Base-by-base conservation (phyloP, 164 flowering plant genomes). In the Nymphaea colorata region DNA sequence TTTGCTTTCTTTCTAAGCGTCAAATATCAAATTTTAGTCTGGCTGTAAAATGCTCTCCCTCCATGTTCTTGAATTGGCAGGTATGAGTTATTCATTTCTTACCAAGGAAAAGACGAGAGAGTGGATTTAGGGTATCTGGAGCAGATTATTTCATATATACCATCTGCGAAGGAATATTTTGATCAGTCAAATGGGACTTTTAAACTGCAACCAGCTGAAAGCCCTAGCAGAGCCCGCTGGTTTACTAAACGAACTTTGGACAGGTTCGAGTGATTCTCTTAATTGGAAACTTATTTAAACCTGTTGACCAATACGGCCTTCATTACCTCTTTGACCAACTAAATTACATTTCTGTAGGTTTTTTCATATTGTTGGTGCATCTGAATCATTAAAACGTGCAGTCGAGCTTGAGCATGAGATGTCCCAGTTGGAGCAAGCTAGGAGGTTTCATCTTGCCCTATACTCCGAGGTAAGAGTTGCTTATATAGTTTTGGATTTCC, bases 351-450 rank as follows among this genome's bases (percentile, higher is more conserved):
- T 61, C 16, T n/a, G n/a, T 61, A 93, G 98, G 72, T 90, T 93
- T 70, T 78, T 90, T 2, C 73, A 77, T 65, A 76, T 89, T 68
- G 78, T 80, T 73, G 79, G 77, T 61, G 83, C 82, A 53, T 74
- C 82, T 41, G 87, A 84, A 67, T 63, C 81, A 47, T 61, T 82
- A 11, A 75, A 74, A 62, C 72, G 10, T 42, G 74, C 78, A 43
- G 77, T 76, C 69, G 74, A 77, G 42, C 69, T 86, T 66, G 70
- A 75, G 73, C 82, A 79, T 67, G 98, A 93, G 81, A 79, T 90
- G 72, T 79, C 80, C 72, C 96, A 93, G 77, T 74, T 93, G 77
- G 93, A 88, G 77, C 89, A 90, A 74, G 79, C 92, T 61, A 88
- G 86, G 68, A 84, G 71, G 44, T 90, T 90, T 76, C 98, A 93